Conservation (phyloP, 768 basidiomycete species). For the Boletus insuetus region DNA sequence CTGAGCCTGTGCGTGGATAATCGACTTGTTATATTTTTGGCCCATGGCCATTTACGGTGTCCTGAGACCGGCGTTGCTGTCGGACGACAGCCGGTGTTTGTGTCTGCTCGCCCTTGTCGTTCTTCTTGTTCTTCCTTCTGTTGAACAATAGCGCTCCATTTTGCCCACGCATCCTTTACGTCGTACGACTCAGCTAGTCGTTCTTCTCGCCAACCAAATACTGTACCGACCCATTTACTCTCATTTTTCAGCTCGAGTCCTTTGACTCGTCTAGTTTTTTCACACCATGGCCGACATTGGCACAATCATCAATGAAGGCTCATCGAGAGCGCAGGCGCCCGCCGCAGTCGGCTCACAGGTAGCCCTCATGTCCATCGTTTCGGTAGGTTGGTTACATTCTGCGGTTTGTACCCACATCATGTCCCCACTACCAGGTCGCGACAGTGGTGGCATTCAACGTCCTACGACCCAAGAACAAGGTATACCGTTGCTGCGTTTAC, state of each 20-base stretch:
- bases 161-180: not conserved
- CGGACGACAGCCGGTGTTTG: not conserved
- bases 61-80: not conserved
- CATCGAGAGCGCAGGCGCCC: conserved; percentile 69
- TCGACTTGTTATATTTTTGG: not conserved
- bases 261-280: conserved; percentile 16
- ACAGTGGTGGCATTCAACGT: conserved; percentile 79
- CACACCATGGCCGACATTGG: conserved; percentile 32
- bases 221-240: conserved; percentile 17
- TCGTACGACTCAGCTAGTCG: not conserved
- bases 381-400: conserved; percentile 45
- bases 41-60: not conserved
- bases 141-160: not conserved
- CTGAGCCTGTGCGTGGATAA: too few species aligned
- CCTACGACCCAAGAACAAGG: conserved; percentile 89
- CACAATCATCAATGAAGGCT: conserved; percentile 33
- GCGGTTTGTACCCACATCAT: not conserved
- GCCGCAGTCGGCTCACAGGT: conserved; percentile 79
- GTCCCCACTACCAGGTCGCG: conserved; percentile 42
- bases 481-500: conserved; percentile 24
- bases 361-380: conserved; percentile 66
- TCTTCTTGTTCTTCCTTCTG: too few species aligned
- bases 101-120: too few species aligned
- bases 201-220: not conserved
- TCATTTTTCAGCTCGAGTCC: conserved; percentile 20